Evolutionary conservation across 2,329 filamentous ascomycete species (phyloP).

Genomic region (Fonsecaea nubica): DNA sequence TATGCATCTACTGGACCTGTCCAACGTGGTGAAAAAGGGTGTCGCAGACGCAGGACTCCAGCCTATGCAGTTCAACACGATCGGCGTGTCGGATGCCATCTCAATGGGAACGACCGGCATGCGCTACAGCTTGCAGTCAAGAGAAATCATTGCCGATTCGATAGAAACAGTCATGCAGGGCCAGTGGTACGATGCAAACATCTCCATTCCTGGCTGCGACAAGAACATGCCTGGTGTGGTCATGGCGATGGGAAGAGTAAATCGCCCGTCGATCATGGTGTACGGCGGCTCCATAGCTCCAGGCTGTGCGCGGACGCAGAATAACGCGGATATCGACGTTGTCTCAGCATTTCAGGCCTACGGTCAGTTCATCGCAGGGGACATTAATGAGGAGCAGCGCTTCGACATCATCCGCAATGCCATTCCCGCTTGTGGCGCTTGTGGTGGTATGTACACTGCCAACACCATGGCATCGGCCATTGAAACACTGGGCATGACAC

Average conservation of each 20-base stretch:
- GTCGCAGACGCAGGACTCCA: constrained; percentile 79
- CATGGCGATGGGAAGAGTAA: constrained; percentile 93
- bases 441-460: constrained; percentile 84
- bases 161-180: constrained; percentile 99
- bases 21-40: constrained; percentile 74
- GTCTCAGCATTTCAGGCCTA: constrained; percentile 98
- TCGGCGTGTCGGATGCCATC: constrained; percentile 96
- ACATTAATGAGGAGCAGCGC: constrained; percentile 88
- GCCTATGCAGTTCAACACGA: constrained; percentile 98
- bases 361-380: constrained; percentile 88
- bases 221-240: constrained; percentile 98
- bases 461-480: constrained; percentile 79
- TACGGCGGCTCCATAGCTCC: constrained; percentile 95
- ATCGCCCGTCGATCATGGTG: constrained; percentile 94
- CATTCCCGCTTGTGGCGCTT: constrained; percentile 82
- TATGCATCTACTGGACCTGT: constrained; percentile 95
- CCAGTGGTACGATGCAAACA: constrained; percentile 98
- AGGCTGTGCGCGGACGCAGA: constrained; percentile 78
- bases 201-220: constrained; percentile 96
- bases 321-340: constrained; percentile 82
- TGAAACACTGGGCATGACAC: constrained; percentile 75
- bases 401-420: constrained; percentile 95
- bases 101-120: constrained; percentile 98
- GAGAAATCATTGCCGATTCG: constrained; percentile 96
- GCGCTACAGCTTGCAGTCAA: constrained; percentile 91